Evolutionary conservation across 169 alveolate species (phyloP), one percentile per base, ranked within the genome.

Genomic region (Plasmodium chabaudi): DNA sequence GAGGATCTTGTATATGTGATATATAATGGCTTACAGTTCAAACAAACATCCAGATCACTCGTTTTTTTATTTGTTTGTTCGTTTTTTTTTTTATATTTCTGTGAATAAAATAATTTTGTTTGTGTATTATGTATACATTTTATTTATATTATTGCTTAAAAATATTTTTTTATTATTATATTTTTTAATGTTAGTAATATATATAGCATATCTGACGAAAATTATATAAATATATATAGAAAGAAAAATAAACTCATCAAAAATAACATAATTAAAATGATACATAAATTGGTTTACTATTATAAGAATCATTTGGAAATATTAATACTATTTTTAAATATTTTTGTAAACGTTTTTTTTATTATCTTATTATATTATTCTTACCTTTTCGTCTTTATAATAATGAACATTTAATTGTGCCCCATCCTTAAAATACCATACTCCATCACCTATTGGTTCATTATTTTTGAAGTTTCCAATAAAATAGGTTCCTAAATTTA

Each of bases 331-430:
- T 57, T 57, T 57, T 57, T 57, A 23, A n/a, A 57, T 23, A 17
- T 0, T 10, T 23, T 19, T 57, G 65, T 57, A 15, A 17, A 1
- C 10, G n/a, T 57, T 55, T 15, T 56, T 5, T 12, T 34, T 64
- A 9, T 1, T 25, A n/a, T 72, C 13, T 53, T 72, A 17, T 39
- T 44, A 27, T 44, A 27, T 63, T 44, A 21, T 57, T 73, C 25
- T 59, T 57, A 73, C 72, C 15, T 73, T 46, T 73, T 57, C 49
- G 44, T 34, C 70, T 34, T 74, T 53, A 60, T 74, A 19, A 74
- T 74, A 74, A 74, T 44, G 63, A 44, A 74, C 88, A 47, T 74
- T 74, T 60, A 74, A 59, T 74, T 74, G 88, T 21, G 88, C 49
- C 63, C 42, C 51, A 25, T 74, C 74, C 56, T 63, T 65, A 44